These are phyloP conservation scores for Pythium scleroteichum DNA, from an alignment of 352 stramenopile species.

Conservation along the genomic window DNA sequence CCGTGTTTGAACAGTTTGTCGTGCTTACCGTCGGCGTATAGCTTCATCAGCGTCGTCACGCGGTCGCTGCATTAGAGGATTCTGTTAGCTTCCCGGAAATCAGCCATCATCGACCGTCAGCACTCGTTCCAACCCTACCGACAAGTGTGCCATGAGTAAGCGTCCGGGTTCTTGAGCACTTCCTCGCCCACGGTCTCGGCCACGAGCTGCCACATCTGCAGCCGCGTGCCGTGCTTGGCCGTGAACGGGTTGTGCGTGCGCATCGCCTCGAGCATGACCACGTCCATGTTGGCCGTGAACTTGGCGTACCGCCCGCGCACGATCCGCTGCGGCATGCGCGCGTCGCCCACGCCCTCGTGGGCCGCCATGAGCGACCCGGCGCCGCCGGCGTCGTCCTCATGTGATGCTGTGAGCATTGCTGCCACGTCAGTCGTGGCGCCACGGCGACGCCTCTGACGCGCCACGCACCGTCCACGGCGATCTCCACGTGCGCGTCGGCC, in stretches of 20 bases:
- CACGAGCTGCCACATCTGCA: constrained; percentile 81
- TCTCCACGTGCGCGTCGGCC: not conserved
- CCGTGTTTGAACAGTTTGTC: constrained; percentile 86
- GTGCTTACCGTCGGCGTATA: constrained; percentile 77
- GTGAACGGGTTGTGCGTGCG: constrained; percentile 75
- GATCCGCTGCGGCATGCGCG: constrained; percentile 15
- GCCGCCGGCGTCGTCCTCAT: constrained; percentile 6
- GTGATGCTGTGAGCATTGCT: too few relatives aligned
- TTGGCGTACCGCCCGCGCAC: constrained; percentile 76
- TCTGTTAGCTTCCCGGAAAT: not conserved
- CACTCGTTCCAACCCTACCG: constrained; percentile 33
- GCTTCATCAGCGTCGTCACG: constrained; percentile 75
- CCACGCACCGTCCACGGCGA: constrained; percentile 6
- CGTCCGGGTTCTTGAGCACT: constrained; percentile 63
- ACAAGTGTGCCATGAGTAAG: constrained; percentile 85
- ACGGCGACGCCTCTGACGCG: too few relatives aligned
- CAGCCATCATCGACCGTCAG: constrained; percentile 19
- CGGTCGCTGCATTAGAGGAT: constrained; percentile 43
- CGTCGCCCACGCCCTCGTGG: not conserved
- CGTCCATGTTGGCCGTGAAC: constrained; percentile 79
- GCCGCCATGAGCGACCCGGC: not conserved
- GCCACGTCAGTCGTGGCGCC: too few relatives aligned
- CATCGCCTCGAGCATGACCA: constrained; percentile 73
- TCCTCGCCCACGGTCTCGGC: constrained; percentile 59
- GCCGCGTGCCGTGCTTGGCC: constrained; percentile 78